These are phyloP conservation scores for Carex kokanica DNA, from an alignment of 176 grass and related monocot species.

Conservation along the genomic window DNA sequence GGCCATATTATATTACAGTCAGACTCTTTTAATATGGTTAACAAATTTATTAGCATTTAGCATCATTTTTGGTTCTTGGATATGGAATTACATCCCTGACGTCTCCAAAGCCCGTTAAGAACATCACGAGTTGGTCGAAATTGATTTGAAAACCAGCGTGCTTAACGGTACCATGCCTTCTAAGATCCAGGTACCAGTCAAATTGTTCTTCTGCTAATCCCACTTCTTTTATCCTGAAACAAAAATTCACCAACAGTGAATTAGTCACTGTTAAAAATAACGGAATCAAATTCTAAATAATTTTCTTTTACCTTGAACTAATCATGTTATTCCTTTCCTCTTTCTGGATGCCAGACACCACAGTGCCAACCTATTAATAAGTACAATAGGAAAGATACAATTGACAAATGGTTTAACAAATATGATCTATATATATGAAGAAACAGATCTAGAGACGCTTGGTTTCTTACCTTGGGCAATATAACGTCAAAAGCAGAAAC, in stretches of 20 bases:
- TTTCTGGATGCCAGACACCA: slow-evolving; percentile 53
- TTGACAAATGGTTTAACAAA: slow-evolving; percentile 1
- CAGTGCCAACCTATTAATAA: slow-evolving; percentile 40
- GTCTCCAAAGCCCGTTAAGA: slow-evolving; percentile 38
- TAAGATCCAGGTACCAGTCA: slow-evolving; percentile 61
- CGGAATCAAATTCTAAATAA: not conserved
- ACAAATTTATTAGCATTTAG: slow-evolving; percentile 32
- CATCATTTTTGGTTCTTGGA: slow-evolving; percentile 33
- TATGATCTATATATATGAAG: not conserved
- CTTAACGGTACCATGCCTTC: slow-evolving; percentile 50
- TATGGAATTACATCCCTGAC: slow-evolving; percentile 39
- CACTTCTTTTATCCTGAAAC: slow-evolving; percentile 44
- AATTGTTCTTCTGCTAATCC: slow-evolving; percentile 35
- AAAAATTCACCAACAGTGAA: not conserved
- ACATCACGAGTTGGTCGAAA: slow-evolving; percentile 41
- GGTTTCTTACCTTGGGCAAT: slow-evolving; percentile 44
- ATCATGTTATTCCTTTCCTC: slow-evolving; percentile 57
- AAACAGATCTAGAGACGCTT: not conserved
- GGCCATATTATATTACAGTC: not conserved
- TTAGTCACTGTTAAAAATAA: not conserved
- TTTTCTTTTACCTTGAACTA: slow-evolving; percentile 36
- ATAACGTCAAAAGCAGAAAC: slow-evolving; percentile 59
- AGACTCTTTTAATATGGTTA: not conserved
- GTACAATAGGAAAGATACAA: slow-evolving; percentile 8
- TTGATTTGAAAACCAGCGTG: slow-evolving; percentile 56